Evolutionary conservation across 2,329 filamentous ascomycete genomes (phyloP), one percentile per base, ranked within the genome.

Genomic region (Phyllosticta citrichinensis): DNA sequence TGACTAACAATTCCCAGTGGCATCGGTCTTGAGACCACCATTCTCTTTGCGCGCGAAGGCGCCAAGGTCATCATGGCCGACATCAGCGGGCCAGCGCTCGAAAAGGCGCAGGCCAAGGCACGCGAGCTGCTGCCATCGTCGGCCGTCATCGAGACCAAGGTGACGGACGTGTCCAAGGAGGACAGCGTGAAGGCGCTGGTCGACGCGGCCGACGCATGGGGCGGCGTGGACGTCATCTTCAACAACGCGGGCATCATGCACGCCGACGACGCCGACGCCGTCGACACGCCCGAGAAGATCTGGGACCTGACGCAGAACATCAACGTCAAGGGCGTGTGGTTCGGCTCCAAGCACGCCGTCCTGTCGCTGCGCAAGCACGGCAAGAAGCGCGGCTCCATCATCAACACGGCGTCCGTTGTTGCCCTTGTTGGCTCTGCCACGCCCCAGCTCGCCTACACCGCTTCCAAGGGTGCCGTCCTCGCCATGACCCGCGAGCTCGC

Each of bases 241-340:
- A 97, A 97, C 84, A 97, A 97, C 74, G 92, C 92, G 24, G 92
- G 92, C 60, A 97, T 97, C 75, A 97, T 97, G 92, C 92, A 96
- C 77, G 86, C 85, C 55, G 81, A 87, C 62, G 77, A 80, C 64
- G 77, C 76, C 47, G 72, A 75, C 74, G 91, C 92, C 56, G 79
- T 95, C 72, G 83, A 87, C 73, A 96, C 91, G 1, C 86, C 89
- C 57, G 91, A 96, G 78, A 86, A 84, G 68, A 92, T 97, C 79
- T 97, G 92, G 92, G 91, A 97, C 70, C 78, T 96, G 66, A 97
- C 92, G 4, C 91, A 96, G 64, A 86, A 85, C 73, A 95, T 96
- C 80, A 97, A 97, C 75, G 92, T 96, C 75, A 97, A 97, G 83
- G 92, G 92, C 52, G 92, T 97, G n/a, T 96, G 92, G 92, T 97